Percentiles rank a stretch among this genome's conserved stretches.
These are phyloP conservation scores for Penicillium digitatum DNA, from an alignment of 2,329 filamentous ascomycete genomes.

Conservation along the genomic window DNA sequence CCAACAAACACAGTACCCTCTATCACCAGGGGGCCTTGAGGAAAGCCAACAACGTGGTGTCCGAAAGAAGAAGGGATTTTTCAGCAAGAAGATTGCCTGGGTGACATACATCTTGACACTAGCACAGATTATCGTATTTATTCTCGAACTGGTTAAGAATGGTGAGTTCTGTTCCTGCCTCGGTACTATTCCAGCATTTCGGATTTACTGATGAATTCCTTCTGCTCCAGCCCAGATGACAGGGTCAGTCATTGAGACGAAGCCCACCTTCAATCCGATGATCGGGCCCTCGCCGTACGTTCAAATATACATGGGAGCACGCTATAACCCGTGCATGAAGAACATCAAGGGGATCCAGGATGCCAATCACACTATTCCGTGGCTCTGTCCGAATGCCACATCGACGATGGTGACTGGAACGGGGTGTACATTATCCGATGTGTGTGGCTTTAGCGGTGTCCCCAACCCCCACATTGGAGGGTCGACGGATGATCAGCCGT, in stretches of 20 bases:
- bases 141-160: conserved; percentile 80
- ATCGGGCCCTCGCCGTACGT: conserved; percentile 89
- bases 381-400: conserved; percentile 80
- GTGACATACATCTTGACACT: conserved; percentile 76
- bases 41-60: conserved; percentile 10
- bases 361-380: conserved; percentile 41
- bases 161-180: conserved; percentile 50
- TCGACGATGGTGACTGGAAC: conserved; percentile 46
- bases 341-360: conserved; percentile 50
- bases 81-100: conserved; percentile 63
- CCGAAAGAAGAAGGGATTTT: conserved; percentile 49
- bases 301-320: conserved; percentile 93
- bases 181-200: background rate
- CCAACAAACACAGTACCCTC: conserved; percentile 45
- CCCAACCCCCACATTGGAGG: conserved; percentile 57
- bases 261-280: conserved; percentile 92
- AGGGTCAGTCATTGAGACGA: conserved; percentile 62
- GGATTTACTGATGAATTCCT: conserved; percentile 5
- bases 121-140: conserved; percentile 78
- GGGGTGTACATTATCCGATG: conserved; percentile 67
- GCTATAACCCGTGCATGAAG: conserved; percentile 94
- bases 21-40: conserved; percentile 49
- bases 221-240: conserved; percentile 62
- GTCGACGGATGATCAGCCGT: conserved; percentile 53
- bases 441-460: conserved; percentile 80